Percentiles rank a stretch among this genome's conserved stretches.
Evolutionary conservation across 2,329 filamentous ascomycete species (phyloP).

Genomic region (Beauveria varroae): DNA sequence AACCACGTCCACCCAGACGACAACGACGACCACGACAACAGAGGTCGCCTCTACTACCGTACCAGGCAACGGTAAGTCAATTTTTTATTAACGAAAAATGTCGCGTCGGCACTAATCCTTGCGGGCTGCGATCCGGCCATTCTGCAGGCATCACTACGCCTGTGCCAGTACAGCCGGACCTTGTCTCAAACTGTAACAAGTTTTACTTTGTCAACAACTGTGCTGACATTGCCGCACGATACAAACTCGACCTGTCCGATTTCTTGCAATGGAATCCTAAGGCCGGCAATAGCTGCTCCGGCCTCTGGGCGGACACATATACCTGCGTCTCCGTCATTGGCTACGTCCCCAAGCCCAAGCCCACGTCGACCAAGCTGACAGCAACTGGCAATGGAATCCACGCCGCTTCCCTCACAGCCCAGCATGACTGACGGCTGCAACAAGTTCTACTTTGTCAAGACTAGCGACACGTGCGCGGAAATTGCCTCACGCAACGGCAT

Average conservation of each 20-base stretch:
- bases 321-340: constrained; percentile 10
- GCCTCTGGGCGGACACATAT: constrained; percentile 10
- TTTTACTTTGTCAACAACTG: constrained; percentile 9
- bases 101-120: neutral
- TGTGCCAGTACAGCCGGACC: constrained; percentile 10
- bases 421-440: constrained; percentile 14
- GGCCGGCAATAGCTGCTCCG: constrained; percentile 7
- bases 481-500: constrained; percentile 3
- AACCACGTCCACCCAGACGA: neutral
- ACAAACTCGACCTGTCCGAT: neutral
- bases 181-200: constrained; percentile 13
- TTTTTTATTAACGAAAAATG: neutral
- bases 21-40: neutral
- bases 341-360: neutral
- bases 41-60: neutral
- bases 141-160: constrained; percentile 11
- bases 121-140: neutral
- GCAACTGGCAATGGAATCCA: constrained; percentile 1
- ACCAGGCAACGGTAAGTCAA: neutral
- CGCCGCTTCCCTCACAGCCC: constrained; percentile 13
- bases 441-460: constrained; percentile 7
- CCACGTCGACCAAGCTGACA: neutral
- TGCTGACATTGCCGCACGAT: neutral
- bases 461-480: constrained; percentile 6
- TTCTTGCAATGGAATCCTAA: constrained; percentile 11